Conservation (phyloP, 225 moss, liverwort and hornwort genomes). For the Ulota crispa region DNA sequence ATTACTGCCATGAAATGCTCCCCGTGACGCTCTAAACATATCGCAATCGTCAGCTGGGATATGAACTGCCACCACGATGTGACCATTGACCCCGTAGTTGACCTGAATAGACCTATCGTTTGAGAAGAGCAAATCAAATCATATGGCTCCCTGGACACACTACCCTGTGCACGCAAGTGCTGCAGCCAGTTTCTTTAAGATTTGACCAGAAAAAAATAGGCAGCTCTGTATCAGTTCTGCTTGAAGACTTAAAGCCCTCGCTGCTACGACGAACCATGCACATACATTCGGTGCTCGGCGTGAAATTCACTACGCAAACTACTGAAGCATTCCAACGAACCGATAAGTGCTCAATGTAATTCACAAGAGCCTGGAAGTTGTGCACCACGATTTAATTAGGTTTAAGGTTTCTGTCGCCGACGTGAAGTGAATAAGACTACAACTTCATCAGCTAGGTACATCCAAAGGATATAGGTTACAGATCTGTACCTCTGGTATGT, state of each 20-base stretch:
- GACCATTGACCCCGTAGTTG: conserved; percentile 20
- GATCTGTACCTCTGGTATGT: conserved; percentile 32
- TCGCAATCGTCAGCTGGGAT: conserved; percentile 31
- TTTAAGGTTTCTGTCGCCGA: conserved; percentile 1
- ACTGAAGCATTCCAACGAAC: background rate
- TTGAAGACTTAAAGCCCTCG: background rate
- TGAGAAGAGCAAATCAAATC: background rate
- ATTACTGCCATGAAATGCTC: background rate
- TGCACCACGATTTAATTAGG: background rate
- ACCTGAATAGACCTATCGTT: conserved; percentile 11
- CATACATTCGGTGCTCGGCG: background rate
- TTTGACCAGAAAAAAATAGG: background rate
- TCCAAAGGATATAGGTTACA: background rate
- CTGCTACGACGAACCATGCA: background rate
- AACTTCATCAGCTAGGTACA: too few relatives aligned
- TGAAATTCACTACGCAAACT: background rate
- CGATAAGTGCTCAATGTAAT: background rate
- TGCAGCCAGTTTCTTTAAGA: background rate
- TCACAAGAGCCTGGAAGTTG: background rate
- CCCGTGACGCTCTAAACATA: background rate
- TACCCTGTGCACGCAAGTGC: conserved; percentile 1
- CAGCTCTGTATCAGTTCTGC: background rate
- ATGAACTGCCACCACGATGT: conserved; percentile 33
- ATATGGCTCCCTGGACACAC: background rate
- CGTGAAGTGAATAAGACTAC: background rate